These are phyloP conservation scores for Tolypocladium pustulatum DNA, from an alignment of 2,329 filamentous ascomycete genomes.

Conservation along the genomic window DNA sequence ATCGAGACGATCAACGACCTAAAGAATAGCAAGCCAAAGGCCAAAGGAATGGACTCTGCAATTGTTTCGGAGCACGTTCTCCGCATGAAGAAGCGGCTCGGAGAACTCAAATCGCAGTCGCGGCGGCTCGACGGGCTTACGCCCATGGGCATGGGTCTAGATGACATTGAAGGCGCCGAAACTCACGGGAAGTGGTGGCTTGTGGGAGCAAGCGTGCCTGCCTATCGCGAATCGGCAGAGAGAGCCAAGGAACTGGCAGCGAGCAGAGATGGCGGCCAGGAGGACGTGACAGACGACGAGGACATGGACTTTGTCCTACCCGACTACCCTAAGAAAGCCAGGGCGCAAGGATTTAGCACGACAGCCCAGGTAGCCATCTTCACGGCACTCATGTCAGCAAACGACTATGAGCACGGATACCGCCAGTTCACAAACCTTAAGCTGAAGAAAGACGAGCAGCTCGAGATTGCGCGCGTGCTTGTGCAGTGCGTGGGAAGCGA, in stretches of 20 bases:
- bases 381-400: slow-evolving; percentile 75
- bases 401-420: slow-evolving; percentile 76
- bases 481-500: slow-evolving; percentile 81
- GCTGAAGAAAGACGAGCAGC: slow-evolving; percentile 75
- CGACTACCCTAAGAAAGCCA: slow-evolving; percentile 63
- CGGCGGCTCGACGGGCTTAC: slow-evolving; percentile 61
- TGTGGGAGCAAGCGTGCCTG: slow-evolving; percentile 83
- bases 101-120: slow-evolving; percentile 54
- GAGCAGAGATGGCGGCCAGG: slow-evolving; percentile 8
- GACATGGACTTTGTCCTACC: slow-evolving; percentile 43
- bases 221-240: slow-evolving; percentile 8
- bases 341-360: slow-evolving; percentile 77
- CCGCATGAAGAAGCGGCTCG: slow-evolving; percentile 80
- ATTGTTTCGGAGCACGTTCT: slow-evolving; percentile 73
- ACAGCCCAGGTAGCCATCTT: slow-evolving; percentile 86
- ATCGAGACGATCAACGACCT: slow-evolving; percentile 91
- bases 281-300: slow-evolving; percentile 27
- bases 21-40: slow-evolving; percentile 87
- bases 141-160: slow-evolving; percentile 69
- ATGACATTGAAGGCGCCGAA: slow-evolving; percentile 73
- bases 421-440: slow-evolving; percentile 69
- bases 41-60: slow-evolving; percentile 57
- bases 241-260: slow-evolving; percentile 9
- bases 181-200: slow-evolving; percentile 98
- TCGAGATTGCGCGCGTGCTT: slow-evolving; percentile 79